These are phyloP conservation scores for Globisporangium echinulatum DNA, from an alignment of 352 stramenopile species.

Conservation along the genomic window DNA sequence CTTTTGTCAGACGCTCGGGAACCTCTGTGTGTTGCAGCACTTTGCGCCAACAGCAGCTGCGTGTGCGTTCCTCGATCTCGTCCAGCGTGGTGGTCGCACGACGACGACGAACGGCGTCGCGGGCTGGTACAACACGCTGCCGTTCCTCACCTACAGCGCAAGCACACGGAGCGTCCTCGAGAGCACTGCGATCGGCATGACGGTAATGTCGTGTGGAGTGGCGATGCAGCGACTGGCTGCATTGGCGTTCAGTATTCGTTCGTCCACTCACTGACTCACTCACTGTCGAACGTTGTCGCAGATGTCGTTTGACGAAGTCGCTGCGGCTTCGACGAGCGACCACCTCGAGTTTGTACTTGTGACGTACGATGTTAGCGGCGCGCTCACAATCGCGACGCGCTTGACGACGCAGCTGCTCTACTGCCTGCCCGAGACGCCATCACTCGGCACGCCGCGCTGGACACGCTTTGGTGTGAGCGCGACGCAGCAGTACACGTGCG, in stretches of 20 bases:
- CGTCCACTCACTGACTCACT: no score
- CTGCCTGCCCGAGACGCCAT: constrained; percentile 28
- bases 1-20: constrained; percentile 87
- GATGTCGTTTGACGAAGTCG: constrained; percentile 76
- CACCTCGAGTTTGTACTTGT: constrained; percentile 82
- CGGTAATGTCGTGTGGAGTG: constrained; percentile 18
- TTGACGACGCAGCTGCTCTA: constrained; percentile 81
- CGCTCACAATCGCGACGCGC: constrained; percentile 63
- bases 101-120: constrained; percentile 37
- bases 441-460: constrained; percentile 44
- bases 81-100: constrained; percentile 50
- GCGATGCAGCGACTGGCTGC: not conserved
- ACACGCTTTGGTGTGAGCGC: constrained; percentile 71
- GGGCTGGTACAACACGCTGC: constrained; percentile 74
- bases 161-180: constrained; percentile 50
- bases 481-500: constrained; percentile 53
- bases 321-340: constrained; percentile 38
- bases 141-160: constrained; percentile 86
- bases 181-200: constrained; percentile 69
- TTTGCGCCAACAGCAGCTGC: constrained; percentile 55
- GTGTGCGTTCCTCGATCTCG: constrained; percentile 72
- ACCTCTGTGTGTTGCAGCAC: constrained; percentile 92
- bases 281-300: constrained; percentile 10
- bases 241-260: not conserved
- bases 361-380: constrained; percentile 86